phyloP scores from a whole-genome alignment of 257 asterid species.

The Fraxinus pennsylvanica region DNA sequence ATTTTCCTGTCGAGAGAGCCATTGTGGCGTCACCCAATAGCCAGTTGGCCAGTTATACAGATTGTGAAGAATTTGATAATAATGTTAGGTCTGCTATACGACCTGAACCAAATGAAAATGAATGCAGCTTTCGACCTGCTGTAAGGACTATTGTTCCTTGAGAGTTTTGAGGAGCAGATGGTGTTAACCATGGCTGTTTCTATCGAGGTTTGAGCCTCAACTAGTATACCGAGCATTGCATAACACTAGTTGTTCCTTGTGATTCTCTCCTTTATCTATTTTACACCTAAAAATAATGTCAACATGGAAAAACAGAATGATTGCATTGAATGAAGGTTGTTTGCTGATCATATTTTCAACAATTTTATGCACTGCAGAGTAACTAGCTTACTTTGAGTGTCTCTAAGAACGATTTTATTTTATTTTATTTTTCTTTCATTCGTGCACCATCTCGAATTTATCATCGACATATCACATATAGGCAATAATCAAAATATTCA shows the following conservation, averaged over 20 bases:
- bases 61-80: conserved; percentile 32
- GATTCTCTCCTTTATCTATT: background rate
- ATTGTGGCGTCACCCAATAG: conserved; percentile 37
- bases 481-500: too few relatives aligned
- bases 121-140: conserved; percentile 22
- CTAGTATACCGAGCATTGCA: conserved; percentile 26
- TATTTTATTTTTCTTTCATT: too few relatives aligned
- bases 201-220: conserved; percentile 39
- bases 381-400: background rate
- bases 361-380: background rate
- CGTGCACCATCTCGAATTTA: too few relatives aligned
- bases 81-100: conserved; percentile 14
- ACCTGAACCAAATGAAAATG: conserved; percentile 27
- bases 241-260: conserved; percentile 18
- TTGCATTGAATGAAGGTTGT: background rate
- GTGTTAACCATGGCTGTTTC: conserved; percentile 34
- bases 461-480: too few relatives aligned
- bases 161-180: conserved; percentile 58
- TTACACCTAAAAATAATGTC: background rate
- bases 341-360: background rate
- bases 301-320: background rate
- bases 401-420: background rate
- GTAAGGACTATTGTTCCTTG: conserved; percentile 37
- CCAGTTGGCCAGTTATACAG: conserved; percentile 43
- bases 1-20: conserved; percentile 44